Evolutionary conservation across 495 filamentous ascomycete species (phyloP).

Genomic region (Tuber umbilicatum): DNA sequence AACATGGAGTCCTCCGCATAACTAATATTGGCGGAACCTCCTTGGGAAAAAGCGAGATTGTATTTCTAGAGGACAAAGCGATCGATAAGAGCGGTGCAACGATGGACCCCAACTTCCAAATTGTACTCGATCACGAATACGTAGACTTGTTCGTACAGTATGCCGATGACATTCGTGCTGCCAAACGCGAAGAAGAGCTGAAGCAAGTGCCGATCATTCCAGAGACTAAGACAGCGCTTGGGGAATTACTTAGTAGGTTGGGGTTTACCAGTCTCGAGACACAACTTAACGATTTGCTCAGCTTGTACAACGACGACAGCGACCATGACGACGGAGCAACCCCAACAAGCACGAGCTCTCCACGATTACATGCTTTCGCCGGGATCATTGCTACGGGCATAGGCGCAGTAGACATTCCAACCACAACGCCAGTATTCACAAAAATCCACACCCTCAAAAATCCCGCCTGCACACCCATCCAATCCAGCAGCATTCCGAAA

Average conservation of each 20-base stretch:
- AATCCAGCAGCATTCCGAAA: slow-evolving; percentile 50
- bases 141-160: slow-evolving; percentile 38
- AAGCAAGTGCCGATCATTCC: slow-evolving; percentile 13
- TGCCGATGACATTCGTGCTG: slow-evolving; percentile 15
- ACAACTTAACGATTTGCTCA: slow-evolving; percentile 37
- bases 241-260: slow-evolving; percentile 29
- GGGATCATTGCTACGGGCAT: slow-evolving; percentile 47
- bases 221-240: slow-evolving; percentile 27
- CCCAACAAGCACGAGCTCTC: slow-evolving; percentile 30
- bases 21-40: slow-evolving; percentile 71
- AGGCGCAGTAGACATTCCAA: slow-evolving; percentile 54
- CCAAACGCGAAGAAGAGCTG: slow-evolving; percentile 18
- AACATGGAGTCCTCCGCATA: slow-evolving; percentile 48
- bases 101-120: slow-evolving; percentile 56
- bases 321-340: slow-evolving; percentile 16
- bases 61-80: slow-evolving; percentile 70
- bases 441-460: slow-evolving; percentile 64
- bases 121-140: slow-evolving; percentile 22
- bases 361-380: slow-evolving; percentile 40
- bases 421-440: slow-evolving; percentile 19
- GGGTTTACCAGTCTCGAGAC: slow-evolving; percentile 21
- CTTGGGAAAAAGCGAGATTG: slow-evolving; percentile 81
- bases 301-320: slow-evolving; percentile 20
- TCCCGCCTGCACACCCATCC: slow-evolving; percentile 59
- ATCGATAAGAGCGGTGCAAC: slow-evolving; percentile 55